phyloP scores from a whole-genome alignment of 352 stramenopile genomes.

The Phytophthora boehmeriae region DNA sequence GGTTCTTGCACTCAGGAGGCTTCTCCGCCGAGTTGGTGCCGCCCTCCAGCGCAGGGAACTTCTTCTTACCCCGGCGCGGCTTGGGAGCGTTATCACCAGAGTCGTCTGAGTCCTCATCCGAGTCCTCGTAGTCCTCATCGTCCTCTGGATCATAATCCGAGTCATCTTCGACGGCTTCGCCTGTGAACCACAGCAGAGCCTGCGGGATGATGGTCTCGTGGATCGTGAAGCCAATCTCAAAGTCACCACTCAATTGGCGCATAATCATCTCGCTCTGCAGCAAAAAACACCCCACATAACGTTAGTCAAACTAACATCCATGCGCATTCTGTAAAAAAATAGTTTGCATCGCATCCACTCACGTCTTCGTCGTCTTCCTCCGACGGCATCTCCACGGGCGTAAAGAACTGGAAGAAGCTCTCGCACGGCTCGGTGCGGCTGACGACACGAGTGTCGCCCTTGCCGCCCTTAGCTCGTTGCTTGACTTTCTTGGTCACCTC shows the following conservation, averaged over 20 bases:
- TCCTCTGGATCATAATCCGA: conserved; percentile 87
- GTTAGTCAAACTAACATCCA: conserved; percentile 11
- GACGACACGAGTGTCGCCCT: conserved; percentile 76
- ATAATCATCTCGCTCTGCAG: conserved; percentile 85
- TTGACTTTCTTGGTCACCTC: conserved; percentile 90
- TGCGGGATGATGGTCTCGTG: conserved; percentile 90
- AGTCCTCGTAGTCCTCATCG: conserved; percentile 69
- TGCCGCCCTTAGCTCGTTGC: conserved; percentile 81
- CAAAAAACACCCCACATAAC: conserved; percentile 14
- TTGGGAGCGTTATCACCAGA: conserved; percentile 61
- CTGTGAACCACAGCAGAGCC: conserved; percentile 87
- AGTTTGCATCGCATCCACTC: conserved; percentile 37
- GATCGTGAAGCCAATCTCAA: conserved; percentile 88
- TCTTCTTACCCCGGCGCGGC: conserved; percentile 66
- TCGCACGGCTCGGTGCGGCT: conserved; percentile 83
- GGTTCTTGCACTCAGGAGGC: conserved; percentile 90
- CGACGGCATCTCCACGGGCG: conserved; percentile 83
- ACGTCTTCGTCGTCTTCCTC: conserved; percentile 86
- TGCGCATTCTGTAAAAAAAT: conserved; percentile 13
- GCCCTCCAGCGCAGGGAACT: conserved; percentile 74
- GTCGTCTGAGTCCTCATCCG: conserved; percentile 68
- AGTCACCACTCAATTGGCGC: conserved; percentile 83
- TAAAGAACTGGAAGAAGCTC: conserved; percentile 90
- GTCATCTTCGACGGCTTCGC: conserved; percentile 78
- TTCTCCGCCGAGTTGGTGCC: conserved; percentile 74